These are phyloP conservation scores for Pichia sp. DNA, from an alignment of 1,139 yeast species.

Conservation along the genomic window DNA sequence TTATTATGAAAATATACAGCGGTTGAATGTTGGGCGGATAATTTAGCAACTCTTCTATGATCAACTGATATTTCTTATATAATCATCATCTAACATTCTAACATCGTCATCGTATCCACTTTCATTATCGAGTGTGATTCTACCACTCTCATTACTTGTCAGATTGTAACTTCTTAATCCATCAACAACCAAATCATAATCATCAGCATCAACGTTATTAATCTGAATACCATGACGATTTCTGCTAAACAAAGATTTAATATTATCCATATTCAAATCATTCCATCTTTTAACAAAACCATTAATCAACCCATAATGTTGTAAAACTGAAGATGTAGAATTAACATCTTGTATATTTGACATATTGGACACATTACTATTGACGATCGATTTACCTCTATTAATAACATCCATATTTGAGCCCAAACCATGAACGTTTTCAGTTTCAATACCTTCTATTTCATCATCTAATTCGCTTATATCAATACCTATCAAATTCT, in stretches of 20 bases:
- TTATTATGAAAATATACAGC: background rate
- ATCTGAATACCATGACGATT: background rate
- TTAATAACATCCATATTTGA: background rate
- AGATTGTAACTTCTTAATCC: constrained; percentile 5
- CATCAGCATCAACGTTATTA: background rate
- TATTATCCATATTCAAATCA: background rate
- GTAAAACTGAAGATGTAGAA: background rate
- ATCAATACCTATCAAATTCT: constrained; percentile 16
- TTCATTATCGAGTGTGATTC: constrained; percentile 21
- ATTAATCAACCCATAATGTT: constrained; percentile 7
- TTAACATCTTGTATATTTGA: background rate
- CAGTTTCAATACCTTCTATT: background rate
- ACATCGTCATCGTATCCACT: constrained; percentile 26
- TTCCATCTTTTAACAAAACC: constrained; percentile 8
- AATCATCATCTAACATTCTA: constrained; percentile 24
- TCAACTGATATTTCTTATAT: constrained; percentile 19
- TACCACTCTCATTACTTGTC: constrained; percentile 1
- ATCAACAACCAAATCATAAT: constrained; percentile 2
- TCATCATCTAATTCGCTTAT: background rate
- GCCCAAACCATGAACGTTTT: background rate
- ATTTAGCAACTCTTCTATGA: background rate
- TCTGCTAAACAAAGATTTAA: background rate
- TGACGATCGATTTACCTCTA: constrained; percentile 22
- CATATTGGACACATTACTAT: constrained; percentile 11
- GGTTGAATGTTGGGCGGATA: background rate